These are phyloP conservation scores for Nissolia schottii DNA, from an alignment of 306 rosid species.

Conservation along the genomic window DNA sequence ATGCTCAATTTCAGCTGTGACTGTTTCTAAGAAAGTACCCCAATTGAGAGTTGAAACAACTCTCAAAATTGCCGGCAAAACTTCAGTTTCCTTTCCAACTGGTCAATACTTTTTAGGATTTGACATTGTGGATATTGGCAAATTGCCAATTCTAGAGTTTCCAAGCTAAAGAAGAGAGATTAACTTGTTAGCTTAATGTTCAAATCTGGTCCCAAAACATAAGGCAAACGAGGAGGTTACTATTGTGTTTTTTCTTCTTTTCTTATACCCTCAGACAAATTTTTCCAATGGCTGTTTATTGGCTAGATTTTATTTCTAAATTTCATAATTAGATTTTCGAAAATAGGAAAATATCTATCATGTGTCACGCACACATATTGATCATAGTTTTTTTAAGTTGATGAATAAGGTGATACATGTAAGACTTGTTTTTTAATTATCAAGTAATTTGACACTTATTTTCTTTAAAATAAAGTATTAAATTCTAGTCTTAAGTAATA, in stretches of 20 bases:
- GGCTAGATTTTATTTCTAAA: too few relatives aligned
- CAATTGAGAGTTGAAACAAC: neutral
- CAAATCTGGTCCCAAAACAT: neutral
- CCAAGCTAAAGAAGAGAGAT: neutral
- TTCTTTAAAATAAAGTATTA: too few relatives aligned
- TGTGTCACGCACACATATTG: neutral
- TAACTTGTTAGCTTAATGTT: neutral
- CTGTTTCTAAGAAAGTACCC: neutral
- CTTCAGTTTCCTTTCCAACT: constrained; percentile 6
- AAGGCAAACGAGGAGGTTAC: neutral
- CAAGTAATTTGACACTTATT: too few relatives aligned
- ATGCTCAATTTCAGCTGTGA: neutral
- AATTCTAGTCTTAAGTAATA: too few relatives aligned
- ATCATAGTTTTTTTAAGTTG: neutral
- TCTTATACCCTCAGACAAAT: neutral
- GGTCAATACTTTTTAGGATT: neutral
- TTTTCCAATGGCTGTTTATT: neutral
- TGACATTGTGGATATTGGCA: neutral
- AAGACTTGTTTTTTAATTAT: too few relatives aligned
- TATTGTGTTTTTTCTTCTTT: neutral
- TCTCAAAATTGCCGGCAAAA: neutral
- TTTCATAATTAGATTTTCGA: neutral
- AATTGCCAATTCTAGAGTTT: neutral
- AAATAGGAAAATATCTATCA: neutral
- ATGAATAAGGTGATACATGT: neutral